phyloP scores from a whole-genome alignment of 352 stramenopile genomes.

The Phytophthora ramorum region DNA sequence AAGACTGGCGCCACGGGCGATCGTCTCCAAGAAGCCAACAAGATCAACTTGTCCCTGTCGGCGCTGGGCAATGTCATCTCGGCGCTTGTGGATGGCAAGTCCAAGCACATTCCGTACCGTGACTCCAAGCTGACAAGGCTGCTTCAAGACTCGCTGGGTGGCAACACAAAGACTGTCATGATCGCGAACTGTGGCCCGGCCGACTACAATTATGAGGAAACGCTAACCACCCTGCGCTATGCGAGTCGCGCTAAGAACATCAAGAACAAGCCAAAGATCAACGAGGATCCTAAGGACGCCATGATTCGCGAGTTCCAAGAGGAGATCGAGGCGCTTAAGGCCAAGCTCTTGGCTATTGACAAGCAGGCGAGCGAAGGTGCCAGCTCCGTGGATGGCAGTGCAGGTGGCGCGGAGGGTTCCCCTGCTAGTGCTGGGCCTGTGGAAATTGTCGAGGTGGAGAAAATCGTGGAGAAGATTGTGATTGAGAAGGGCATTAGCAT shows the following conservation, averaged over 20 bases:
- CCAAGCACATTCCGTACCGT: conserved; percentile 86
- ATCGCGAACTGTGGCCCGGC: conserved; percentile 97
- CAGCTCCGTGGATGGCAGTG: conserved; percentile 11
- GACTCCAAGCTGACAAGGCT: conserved; percentile 98
- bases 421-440: conserved; percentile 7
- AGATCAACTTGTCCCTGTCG: conserved; percentile 85
- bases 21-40: conserved; percentile 80
- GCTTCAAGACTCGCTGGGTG: conserved; percentile 96
- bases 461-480: conserved; percentile 86
- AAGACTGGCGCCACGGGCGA: conserved; percentile 80
- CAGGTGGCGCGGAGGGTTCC: neutral
- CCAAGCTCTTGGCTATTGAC: conserved; percentile 70
- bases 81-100: conserved; percentile 85
- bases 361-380: conserved; percentile 43
- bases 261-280: conserved; percentile 99
- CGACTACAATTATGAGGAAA: conserved; percentile 98
- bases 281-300: conserved; percentile 98
- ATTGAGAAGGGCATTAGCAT: conserved; percentile 87
- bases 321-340: conserved; percentile 95
- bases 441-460: conserved; percentile 78
- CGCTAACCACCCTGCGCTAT: conserved; percentile 94
- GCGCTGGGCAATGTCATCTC: conserved; percentile 90
- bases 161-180: conserved; percentile 99
- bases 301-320: conserved; percentile 98
- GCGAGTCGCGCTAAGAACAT: conserved; percentile 99